Percentiles rank a stretch among this genome's conserved stretches.
phyloP scores from a whole-genome alignment of 2,329 filamentous ascomycete species.

The Trichophyton equinum region DNA sequence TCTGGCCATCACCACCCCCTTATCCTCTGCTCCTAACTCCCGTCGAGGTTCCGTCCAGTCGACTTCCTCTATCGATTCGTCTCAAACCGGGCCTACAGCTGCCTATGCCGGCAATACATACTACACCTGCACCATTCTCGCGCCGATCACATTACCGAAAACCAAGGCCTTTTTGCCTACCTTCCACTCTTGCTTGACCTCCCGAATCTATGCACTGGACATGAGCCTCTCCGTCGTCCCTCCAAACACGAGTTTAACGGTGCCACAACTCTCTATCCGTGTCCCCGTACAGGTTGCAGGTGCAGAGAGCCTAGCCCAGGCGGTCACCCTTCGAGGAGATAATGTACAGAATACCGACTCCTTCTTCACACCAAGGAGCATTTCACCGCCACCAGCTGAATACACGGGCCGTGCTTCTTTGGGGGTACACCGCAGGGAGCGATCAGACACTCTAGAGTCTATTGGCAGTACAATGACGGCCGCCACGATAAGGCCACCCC shows the following conservation, averaged over 20 bases:
- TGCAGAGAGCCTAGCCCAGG: slow-evolving; percentile 8
- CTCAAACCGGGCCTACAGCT: slow-evolving; percentile 24
- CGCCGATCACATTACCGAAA: slow-evolving; percentile 49
- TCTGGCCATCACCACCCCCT: slow-evolving; percentile 7
- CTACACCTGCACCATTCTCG: slow-evolving; percentile 51
- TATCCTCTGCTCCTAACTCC: slow-evolving; percentile 17
- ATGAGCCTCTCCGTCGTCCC: slow-evolving; percentile 45
- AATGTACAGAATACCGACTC: slow-evolving; percentile 5
- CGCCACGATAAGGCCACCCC: not conserved
- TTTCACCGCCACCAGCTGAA: slow-evolving; percentile 8
- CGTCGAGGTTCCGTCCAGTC: slow-evolving; percentile 18
- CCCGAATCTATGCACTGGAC: slow-evolving; percentile 51
- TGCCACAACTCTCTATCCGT: slow-evolving; percentile 29
- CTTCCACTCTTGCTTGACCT: slow-evolving; percentile 56
- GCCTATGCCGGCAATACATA: slow-evolving; percentile 37
- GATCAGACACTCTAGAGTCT: not conserved
- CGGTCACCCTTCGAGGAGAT: not conserved
- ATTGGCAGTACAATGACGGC: not conserved
- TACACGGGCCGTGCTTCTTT: slow-evolving; percentile 6
- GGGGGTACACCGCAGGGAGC: not conserved
- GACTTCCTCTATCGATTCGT: slow-evolving; percentile 21
- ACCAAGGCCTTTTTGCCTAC: slow-evolving; percentile 52
- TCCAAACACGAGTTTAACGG: slow-evolving; percentile 32
- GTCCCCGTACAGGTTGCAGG: slow-evolving; percentile 33
- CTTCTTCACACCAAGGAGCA: slow-evolving; percentile 12